Conservation (phyloP, 768 basidiomycete species). For the Leccinum boreale region DNA sequence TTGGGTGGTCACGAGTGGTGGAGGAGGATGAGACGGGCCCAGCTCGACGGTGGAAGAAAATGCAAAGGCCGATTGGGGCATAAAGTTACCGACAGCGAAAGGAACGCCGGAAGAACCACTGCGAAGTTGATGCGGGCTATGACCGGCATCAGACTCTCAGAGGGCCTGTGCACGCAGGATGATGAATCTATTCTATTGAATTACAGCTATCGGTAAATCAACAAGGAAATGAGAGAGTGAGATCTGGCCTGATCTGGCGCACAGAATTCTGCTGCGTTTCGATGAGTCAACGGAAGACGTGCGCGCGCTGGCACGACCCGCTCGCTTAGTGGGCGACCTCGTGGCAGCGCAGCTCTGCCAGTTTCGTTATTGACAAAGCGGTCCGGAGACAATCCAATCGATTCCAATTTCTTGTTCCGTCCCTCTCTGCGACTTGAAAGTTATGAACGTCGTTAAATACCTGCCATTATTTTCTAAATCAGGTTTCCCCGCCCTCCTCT, state of each 20-base stretch:
- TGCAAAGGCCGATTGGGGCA: conserved; percentile 17
- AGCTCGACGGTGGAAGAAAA: conserved; percentile 1
- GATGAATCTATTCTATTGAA: conserved; percentile 15
- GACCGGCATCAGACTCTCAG: conserved; percentile 15
- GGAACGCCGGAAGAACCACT: conserved; percentile 23
- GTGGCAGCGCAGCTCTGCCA: conserved; percentile 22
- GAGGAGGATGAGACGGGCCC: neutral
- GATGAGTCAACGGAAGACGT: conserved; percentile 17
- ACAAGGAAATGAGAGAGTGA: conserved; percentile 21
- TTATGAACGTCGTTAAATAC: conserved; percentile 3
- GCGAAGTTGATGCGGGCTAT: conserved; percentile 22
- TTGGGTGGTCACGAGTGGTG: neutral
- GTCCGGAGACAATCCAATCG: conserved; percentile 20
- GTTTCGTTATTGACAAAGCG: conserved; percentile 19
- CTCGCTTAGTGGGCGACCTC: conserved; percentile 23
- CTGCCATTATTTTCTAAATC: conserved; percentile 1
- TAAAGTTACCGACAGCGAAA: conserved; percentile 28
- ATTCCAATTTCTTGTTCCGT: conserved; percentile 14
- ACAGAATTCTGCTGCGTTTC: conserved; percentile 12
- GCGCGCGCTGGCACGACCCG: conserved; percentile 16
- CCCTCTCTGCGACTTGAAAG: conserved; percentile 8
- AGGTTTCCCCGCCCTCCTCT: conserved; percentile 16
- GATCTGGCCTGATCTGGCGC: conserved; percentile 19
- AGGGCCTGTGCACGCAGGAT: conserved; percentile 10
- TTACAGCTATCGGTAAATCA: conserved; percentile 28